Evolutionary conservation across 805 yeast species (phyloP), one percentile per base, ranked within the genome.

Genomic region (Ogataea pignaliae): DNA sequence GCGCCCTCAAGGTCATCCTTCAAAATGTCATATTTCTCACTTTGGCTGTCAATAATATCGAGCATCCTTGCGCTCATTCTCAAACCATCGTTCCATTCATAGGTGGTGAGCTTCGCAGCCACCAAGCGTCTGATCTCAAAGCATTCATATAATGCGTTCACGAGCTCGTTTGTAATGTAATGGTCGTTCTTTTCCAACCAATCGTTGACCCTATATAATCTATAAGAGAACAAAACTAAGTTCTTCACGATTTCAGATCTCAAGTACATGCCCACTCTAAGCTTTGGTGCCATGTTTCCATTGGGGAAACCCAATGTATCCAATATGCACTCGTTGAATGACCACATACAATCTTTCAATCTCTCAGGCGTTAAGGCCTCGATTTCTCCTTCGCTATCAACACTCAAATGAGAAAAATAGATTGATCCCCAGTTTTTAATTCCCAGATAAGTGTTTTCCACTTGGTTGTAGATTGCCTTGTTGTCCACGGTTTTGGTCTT

Each of bases 371-470:
- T 9, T 6, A 21, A 10, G 10, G 18, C 35, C 5, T 42, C 18
- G 17, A 43, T 29, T 7, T 17, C 29, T 11, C 37, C 39, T 12
- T 15, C 33, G 2, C 41, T 40, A 17, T n/a, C 21, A 6, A 8
- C 3, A n/a, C 33, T 39, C 7, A 45, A 29, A 41, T 57, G 60
- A 1, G 59, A 51, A 39, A 62, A 61, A 40, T 62, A 63, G 9
- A 62, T 39, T 0, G 51, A 41, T 2, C 66, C 66, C 61, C 61
- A 58, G 11, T 45, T 18, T 3, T 37, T 44, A 10, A 63, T 49
- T 15, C 37, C 34, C 10, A 54, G 28, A 37, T 44, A 44, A 2
- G 53, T 49, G 40, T 60, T 61, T 34, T 53, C 60, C 6, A 35
- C 15, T 7, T 40, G 26, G 1, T 58, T 44, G 36, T 55, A 56